Evolutionary conservation across 441 rosid species (phyloP).

Genomic region (Erodium trifolium): DNA sequence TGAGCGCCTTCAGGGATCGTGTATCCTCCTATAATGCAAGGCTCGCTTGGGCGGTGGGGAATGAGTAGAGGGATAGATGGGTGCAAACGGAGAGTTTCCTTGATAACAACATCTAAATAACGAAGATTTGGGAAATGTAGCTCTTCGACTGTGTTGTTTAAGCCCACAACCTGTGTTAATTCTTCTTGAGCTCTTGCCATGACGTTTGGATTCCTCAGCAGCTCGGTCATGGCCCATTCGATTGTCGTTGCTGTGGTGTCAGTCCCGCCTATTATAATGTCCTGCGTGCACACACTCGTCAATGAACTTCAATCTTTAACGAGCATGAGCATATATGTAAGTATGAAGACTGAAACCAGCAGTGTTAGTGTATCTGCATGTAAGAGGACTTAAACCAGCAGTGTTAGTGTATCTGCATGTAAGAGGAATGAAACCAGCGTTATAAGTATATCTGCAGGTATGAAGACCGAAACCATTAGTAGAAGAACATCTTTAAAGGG

Average conservation of each 20-base stretch:
- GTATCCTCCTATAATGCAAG: slow-evolving; percentile 16
- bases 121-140: slow-evolving; percentile 15
- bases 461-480: too few relatives aligned
- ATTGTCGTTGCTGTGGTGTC: slow-evolving; percentile 18
- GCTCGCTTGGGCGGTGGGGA: slow-evolving; percentile 13
- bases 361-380: too few relatives aligned
- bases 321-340: too few relatives aligned
- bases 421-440: too few relatives aligned
- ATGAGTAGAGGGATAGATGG: slow-evolving; percentile 22
- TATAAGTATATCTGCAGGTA: too few relatives aligned
- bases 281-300: slow-evolving; percentile 14
- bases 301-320: too few relatives aligned
- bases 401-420: too few relatives aligned
- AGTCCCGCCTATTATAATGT: slow-evolving; percentile 30
- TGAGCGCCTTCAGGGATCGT: slow-evolving; percentile 20
- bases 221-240: slow-evolving; percentile 28
- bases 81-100: slow-evolving; percentile 25
- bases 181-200: slow-evolving; percentile 17
- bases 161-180: slow-evolving; percentile 15
- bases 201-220: slow-evolving; percentile 15
- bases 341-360: too few relatives aligned
- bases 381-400: too few relatives aligned
- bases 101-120: slow-evolving; percentile 18
- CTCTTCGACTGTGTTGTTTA: slow-evolving; percentile 16
- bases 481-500: too few relatives aligned